Conservation (phyloP, 1,284 basidiomycete genomes). For the Trametes sp. region DNA sequence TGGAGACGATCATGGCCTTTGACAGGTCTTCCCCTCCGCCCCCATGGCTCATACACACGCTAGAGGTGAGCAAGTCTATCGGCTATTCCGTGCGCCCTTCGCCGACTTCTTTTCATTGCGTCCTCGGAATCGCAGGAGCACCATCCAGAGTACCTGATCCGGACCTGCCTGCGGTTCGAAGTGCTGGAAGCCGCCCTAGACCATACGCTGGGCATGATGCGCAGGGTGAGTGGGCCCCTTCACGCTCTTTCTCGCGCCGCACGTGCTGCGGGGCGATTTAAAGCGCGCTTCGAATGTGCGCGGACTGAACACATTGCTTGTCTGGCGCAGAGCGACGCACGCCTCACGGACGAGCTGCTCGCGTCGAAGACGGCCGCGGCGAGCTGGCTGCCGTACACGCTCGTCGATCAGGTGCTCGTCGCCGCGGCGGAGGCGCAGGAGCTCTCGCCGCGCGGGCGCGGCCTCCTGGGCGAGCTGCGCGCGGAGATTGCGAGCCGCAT, state of each 20-base stretch:
- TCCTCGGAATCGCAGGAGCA: slow-evolving; percentile 54
- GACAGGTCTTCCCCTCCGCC: slow-evolving; percentile 74
- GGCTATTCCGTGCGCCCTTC: slow-evolving; percentile 15
- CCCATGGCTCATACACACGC: slow-evolving; percentile 80
- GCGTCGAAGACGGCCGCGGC: slow-evolving; percentile 63
- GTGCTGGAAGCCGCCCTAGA: slow-evolving; percentile 81
- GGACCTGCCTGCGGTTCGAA: slow-evolving; percentile 78
- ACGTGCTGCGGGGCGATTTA: slow-evolving; percentile 16
- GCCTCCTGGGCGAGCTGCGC: slow-evolving; percentile 57
- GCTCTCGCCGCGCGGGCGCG: slow-evolving; percentile 50
- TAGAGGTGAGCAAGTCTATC: slow-evolving; percentile 61
- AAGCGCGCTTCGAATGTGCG: slow-evolving; percentile 11
- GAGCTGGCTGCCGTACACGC: slow-evolving; percentile 85
- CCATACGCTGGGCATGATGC: slow-evolving; percentile 73
- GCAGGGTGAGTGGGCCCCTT: slow-evolving; percentile 58
- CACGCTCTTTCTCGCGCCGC: slow-evolving; percentile 10
- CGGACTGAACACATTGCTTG: slow-evolving; percentile 8
- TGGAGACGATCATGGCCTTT: slow-evolving; percentile 79
- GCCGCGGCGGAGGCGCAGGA: slow-evolving; percentile 67
- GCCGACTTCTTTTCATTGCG: not conserved
- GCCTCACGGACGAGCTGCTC: slow-evolving; percentile 61
- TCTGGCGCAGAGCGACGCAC: slow-evolving; percentile 59
- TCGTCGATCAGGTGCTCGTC: slow-evolving; percentile 86
- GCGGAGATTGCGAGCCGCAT: slow-evolving; percentile 65
- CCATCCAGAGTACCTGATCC: slow-evolving; percentile 82